Base-by-base conservation (phyloP, 2,329 filamentous ascomycete species). In the Paraphoma sp. region DNA sequence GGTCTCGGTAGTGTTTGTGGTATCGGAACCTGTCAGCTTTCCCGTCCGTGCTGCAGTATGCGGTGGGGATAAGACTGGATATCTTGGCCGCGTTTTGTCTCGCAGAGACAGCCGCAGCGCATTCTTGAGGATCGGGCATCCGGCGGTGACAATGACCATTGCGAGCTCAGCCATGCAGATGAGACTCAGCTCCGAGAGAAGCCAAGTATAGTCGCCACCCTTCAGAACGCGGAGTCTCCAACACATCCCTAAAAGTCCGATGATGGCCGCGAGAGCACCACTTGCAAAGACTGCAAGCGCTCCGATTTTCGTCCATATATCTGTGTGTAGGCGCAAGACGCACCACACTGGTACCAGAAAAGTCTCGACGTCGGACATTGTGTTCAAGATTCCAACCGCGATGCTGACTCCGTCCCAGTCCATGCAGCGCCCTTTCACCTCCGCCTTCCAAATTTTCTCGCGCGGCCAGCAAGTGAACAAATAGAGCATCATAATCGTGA, bases 311-410 rank as follows among this genome's bases (percentile, higher is more conserved):
- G 45, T 58, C 50, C 48, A 46, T 7, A 61, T 4, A 14, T 57
- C 45, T 41, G 60, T 57, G 6, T 48, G 49, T 30, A 62, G 36
- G 17, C 54, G 47, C 53, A 56, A 64, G 23, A 60, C 51, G 2
- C 56, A 56, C 56, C 51, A 60, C 1, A 44, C 53, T 5, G 62
- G 60, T 30, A 67, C 56, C 9, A 56, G 10, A 2, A 65, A 60
- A 4, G 64, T 62, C 46, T 67, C 57, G 7, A 65, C 17, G 33
- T 67, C 64, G 3, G 45, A 45, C 28, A 60, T 28, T 8, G 51
- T 38, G 42, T 62, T 61, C 31, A 64, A 14, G 7, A 29, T 42
- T 1, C 55, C 61, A n/a, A 55, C 56, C 2, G 56, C 59, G 18
- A 62, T 54, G 44, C 54, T 54, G 1, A 56, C 29, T 8, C 14